Conservation (phyloP, 2,329 filamentous ascomycete species). For the Penicillium sp. region DNA sequence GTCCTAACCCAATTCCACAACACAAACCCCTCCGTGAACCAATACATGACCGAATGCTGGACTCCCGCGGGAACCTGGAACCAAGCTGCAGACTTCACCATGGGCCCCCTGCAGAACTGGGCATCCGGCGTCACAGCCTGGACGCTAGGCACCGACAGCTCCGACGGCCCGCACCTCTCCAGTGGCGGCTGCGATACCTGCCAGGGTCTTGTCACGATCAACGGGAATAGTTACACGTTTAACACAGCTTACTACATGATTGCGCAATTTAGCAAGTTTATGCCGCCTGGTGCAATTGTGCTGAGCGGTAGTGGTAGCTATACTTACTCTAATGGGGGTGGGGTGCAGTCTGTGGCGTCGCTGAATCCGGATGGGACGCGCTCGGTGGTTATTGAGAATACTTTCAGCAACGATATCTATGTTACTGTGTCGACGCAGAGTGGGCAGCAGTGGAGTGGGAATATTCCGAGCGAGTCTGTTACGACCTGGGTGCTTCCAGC, state of each 20-base stretch:
- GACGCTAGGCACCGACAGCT: constrained; percentile 33
- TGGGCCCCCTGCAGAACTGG: constrained; percentile 36
- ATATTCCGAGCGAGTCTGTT: constrained; percentile 31
- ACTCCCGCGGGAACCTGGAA: constrained; percentile 32
- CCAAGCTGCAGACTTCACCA: constrained; percentile 31
- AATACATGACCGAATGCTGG: constrained; percentile 48
- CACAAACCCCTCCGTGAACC: constrained; percentile 34
- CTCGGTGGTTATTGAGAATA: constrained; percentile 53
- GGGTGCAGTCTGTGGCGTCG: constrained; percentile 50
- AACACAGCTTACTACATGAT: constrained; percentile 58
- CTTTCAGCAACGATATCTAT: constrained; percentile 50
- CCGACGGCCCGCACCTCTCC: constrained; percentile 31
- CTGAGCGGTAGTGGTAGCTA: constrained; percentile 50
- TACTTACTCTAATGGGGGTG: constrained; percentile 41
- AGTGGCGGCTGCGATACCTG: constrained; percentile 33
- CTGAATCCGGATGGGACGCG: constrained; percentile 51
- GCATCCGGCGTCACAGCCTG: constrained; percentile 34
- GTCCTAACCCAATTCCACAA: constrained; percentile 41
- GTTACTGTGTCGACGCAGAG: constrained; percentile 32
- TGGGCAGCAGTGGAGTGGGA: constrained; percentile 32
- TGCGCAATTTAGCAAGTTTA: constrained; percentile 55
- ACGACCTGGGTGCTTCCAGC: constrained; percentile 34
- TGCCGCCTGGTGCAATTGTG: constrained; percentile 49
- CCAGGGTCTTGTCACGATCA: constrained; percentile 31
- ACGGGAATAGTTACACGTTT: constrained; percentile 47